Conservation (phyloP, 768 basidiomycete genomes). For the Astraeus odoratus region DNA sequence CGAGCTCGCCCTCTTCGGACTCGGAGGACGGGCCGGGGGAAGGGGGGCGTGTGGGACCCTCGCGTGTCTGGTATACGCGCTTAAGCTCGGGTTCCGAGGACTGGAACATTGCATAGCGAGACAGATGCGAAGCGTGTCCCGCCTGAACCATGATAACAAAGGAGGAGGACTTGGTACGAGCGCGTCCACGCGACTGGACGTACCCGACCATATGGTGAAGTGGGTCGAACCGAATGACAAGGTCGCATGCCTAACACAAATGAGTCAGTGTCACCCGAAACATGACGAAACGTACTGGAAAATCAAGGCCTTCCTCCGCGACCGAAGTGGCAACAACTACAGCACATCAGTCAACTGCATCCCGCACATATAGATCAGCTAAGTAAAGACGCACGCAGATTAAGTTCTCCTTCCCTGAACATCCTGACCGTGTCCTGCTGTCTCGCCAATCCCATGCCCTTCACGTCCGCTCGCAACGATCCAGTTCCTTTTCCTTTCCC, state of each 20-base stretch:
- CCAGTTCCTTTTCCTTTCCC: conserved; percentile 10
- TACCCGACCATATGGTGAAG: conserved; percentile 82
- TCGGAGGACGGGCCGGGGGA: conserved; percentile 21
- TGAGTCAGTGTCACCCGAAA: conserved; percentile 1
- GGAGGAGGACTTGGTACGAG: conserved; percentile 66
- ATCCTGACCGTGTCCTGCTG: conserved; percentile 54
- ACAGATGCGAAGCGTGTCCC: conserved; percentile 46
- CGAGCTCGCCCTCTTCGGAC: conserved; percentile 30
- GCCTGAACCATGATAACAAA: conserved; percentile 79
- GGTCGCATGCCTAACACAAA: conserved; percentile 70
- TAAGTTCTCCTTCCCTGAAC: conserved; percentile 61
- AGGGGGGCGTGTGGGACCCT: conserved; percentile 25
- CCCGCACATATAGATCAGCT: neutral
- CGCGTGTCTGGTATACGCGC: conserved; percentile 50
- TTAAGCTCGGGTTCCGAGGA: conserved; percentile 60
- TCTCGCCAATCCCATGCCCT: conserved; percentile 44
- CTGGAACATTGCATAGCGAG: conserved; percentile 52
- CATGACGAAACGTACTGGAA: conserved; percentile 47
- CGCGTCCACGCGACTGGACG: conserved; percentile 84
- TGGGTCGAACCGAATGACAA: conserved; percentile 81
- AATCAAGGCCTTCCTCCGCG: conserved; percentile 90
- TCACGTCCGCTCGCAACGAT: conserved; percentile 30
- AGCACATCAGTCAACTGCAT: neutral
- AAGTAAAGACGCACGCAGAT: conserved; percentile 48
- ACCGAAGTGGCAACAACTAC: conserved; percentile 78